phyloP scores from a whole-genome alignment of 1,284 basidiomycete genomes.

The Trametes sp. region DNA sequence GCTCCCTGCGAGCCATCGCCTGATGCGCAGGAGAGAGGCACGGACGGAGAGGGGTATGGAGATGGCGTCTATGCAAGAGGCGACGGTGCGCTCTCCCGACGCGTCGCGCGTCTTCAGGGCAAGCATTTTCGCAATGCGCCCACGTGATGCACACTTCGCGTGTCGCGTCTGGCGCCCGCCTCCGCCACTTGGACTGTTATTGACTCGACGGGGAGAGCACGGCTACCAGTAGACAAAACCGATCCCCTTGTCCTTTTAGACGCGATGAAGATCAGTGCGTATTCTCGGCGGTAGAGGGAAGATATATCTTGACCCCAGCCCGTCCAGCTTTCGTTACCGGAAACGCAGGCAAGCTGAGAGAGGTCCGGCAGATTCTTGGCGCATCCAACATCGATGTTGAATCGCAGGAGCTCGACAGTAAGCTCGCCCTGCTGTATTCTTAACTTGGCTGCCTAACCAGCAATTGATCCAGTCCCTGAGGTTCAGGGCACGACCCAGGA shows the following conservation, averaged over 20 bases:
- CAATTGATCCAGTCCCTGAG: constrained; percentile 76
- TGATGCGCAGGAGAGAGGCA: constrained; percentile 3
- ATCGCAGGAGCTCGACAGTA: constrained; percentile 75
- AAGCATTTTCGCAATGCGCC: constrained; percentile 26
- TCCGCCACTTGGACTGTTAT: neutral
- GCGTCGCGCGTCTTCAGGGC: constrained; percentile 37
- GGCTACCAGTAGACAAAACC: no score
- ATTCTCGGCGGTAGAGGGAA: neutral
- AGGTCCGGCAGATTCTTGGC: constrained; percentile 84
- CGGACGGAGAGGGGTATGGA: constrained; percentile 6
- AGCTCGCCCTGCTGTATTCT: constrained; percentile 30
- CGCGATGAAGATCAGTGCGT: constrained; percentile 29
- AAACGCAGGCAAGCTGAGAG: constrained; percentile 92
- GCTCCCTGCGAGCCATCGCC: constrained; percentile 37
- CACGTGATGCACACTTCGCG: constrained; percentile 16
- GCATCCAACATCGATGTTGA: constrained; percentile 68
- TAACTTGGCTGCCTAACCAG: neutral
- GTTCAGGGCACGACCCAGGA: constrained; percentile 93
- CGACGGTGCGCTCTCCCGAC: constrained; percentile 16
- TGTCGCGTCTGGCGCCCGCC: constrained; percentile 2
- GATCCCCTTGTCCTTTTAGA: neutral
- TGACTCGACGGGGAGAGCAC: neutral
- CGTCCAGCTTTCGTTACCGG: constrained; percentile 89
- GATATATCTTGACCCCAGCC: neutral
- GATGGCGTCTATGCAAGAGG: constrained; percentile 19